Evolutionary conservation across 176 grass and related monocot genomes (phyloP), one percentile per base, ranked within the genome.

Genomic region (Oryza longistaminata): DNA sequence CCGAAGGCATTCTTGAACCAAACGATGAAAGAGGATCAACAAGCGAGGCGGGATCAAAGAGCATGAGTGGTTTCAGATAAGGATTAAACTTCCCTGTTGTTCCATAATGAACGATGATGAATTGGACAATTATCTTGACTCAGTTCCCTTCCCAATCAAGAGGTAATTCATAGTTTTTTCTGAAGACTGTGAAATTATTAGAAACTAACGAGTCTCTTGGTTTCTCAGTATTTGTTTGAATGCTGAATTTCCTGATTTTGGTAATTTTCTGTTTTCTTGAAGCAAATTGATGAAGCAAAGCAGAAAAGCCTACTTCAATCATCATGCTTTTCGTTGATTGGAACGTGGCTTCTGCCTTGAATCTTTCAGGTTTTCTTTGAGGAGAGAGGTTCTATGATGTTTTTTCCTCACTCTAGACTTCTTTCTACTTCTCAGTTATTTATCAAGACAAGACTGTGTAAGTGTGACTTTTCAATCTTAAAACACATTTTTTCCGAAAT

Each of bases 361-460:
- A 97, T 83, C 92, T 97, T 79, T 97, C 94, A 42, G 92, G 94
- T n/a, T 40, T 90, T 97, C 46, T 97, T 97, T 31, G 94, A 97
- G 70, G 89, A 97, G n/a, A 92, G 94, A 97, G 94, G 94, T 97
- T 45, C 17, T 75, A 69, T 50, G 29, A 3, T 48, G 45, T 49
- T 1, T 53, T 74, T n/a, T n/a, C n/a, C 45, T 69, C 40, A 81
- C 81, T 72, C 76, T 19, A 34, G 14, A 11, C 68, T 40, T 39
- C 40, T 75, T 77, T 15, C 5, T 77, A 11, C 12, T 68, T 15
- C 53, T 72, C 22, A 22, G 15, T 29, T 78, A 78, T 22, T 42
- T 71, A 27, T 31, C 6, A 8, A 31, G 49, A 66, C 50, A 80
- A 29, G 15, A 64, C 58, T 68, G 14, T 27, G 16, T 9, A 27